These are phyloP conservation scores for Flaveria bidentis DNA, from an alignment of 129 eudicot genomes.

Conservation along the genomic window DNA sequence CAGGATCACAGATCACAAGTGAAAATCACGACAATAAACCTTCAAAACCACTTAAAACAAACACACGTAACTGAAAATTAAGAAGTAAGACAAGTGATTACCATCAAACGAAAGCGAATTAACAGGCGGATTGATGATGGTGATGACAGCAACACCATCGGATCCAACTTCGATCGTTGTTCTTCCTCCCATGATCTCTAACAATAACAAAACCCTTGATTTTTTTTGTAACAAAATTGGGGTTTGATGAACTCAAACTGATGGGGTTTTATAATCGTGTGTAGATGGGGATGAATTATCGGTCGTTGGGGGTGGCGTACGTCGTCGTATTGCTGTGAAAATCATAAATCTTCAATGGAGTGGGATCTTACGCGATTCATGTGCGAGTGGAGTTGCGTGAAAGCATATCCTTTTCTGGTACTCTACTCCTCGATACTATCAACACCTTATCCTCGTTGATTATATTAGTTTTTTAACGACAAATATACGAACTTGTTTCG, in stretches of 20 bases:
- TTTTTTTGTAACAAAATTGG: neutral
- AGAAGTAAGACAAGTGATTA: constrained; percentile 26
- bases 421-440: neutral
- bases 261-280: neutral
- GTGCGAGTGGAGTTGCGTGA: neutral
- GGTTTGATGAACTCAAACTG: neutral
- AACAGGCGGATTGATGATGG: constrained; percentile 94
- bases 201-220: neutral
- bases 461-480: too few relatives aligned
- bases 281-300: neutral
- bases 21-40: neutral
- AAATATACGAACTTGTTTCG: too few relatives aligned
- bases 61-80: neutral
- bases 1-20: constrained; percentile 14
- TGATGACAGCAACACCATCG: constrained; percentile 92
- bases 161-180: constrained; percentile 84
- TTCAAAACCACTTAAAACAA: neutral
- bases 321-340: neutral
- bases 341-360: neutral
- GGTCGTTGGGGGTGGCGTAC: neutral
- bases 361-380: neutral
- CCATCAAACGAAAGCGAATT: constrained; percentile 94
- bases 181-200: constrained; percentile 47
- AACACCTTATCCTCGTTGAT: neutral
- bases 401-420: constrained; percentile 17